Conservation (phyloP, 2,329 filamentous ascomycete genomes). For the Ilyonectria mors-panacis region DNA sequence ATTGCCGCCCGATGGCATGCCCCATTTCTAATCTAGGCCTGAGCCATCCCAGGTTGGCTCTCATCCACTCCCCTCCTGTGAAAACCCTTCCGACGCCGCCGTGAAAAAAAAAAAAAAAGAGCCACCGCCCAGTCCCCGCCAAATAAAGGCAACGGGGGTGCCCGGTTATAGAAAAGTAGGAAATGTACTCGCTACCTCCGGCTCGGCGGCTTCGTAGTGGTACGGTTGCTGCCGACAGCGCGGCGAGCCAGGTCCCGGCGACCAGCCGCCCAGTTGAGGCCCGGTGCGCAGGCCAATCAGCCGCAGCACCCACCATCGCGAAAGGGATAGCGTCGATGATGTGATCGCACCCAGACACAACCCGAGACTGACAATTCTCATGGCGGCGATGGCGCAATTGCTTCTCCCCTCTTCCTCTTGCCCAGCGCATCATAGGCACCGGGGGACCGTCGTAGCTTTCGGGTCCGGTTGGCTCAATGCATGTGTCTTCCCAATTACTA, state of each 20-base stretch:
- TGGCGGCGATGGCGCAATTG: constrained; percentile 57
- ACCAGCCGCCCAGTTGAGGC: constrained; percentile 44
- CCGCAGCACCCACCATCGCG: constrained; percentile 55
- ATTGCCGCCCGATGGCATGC: constrained; percentile 12
- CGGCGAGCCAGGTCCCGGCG: constrained; percentile 44
- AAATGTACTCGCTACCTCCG: constrained; percentile 43
- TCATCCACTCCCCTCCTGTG: constrained; percentile 11
- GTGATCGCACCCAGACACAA: constrained; percentile 61
- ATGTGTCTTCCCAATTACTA: constrained; percentile 46
- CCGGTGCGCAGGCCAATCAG: constrained; percentile 54
- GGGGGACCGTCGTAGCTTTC: constrained; percentile 35
- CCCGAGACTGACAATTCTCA: constrained; percentile 48
- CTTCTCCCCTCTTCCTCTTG: constrained; percentile 45
- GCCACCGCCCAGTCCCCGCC: constrained; percentile 14
- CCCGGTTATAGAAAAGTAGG: constrained; percentile 11
- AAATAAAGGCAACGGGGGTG: constrained; percentile 15
- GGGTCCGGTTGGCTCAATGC: constrained; percentile 37
- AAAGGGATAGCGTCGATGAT: constrained; percentile 68
- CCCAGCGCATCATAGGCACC: constrained; percentile 42
- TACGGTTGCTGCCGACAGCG: constrained; percentile 40
- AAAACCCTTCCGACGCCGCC: constrained; percentile 19
- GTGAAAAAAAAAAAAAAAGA: constrained; percentile 14
- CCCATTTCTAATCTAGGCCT: constrained; percentile 34
- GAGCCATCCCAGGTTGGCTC: constrained; percentile 7
- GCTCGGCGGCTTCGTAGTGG: constrained; percentile 46